A percentile compares a stretch with the other conserved stretches of the same genome.
These are phyloP conservation scores for Microstroma glucosiphilum DNA, from an alignment of 1,284 basidiomycete genomes.

Conservation along the genomic window DNA sequence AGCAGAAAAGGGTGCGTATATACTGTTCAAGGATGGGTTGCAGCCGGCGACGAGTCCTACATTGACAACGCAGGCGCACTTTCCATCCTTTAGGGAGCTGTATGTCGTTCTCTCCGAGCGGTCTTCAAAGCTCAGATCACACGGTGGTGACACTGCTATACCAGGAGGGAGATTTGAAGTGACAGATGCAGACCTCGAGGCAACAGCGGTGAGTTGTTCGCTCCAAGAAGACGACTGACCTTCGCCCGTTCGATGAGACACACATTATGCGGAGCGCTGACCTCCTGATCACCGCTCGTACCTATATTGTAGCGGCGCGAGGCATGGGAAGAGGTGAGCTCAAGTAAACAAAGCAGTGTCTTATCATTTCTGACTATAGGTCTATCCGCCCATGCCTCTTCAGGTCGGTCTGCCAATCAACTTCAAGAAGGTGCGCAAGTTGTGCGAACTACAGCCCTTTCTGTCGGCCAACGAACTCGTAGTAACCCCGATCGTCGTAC, in stretches of 20 bases:
- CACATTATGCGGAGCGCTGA: neutral
- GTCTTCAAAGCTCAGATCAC: constrained; percentile 24
- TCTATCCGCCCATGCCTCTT: neutral
- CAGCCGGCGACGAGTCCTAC: neutral
- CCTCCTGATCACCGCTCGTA: neutral
- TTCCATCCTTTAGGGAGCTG: constrained; percentile 20
- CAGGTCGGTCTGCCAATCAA: constrained; percentile 43
- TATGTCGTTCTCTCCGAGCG: constrained; percentile 43
- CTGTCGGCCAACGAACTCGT: constrained; percentile 46
- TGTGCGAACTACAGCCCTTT: constrained; percentile 41
- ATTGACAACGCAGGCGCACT: neutral
- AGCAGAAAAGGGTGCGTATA: constrained; percentile 27
- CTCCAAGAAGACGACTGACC: neutral
- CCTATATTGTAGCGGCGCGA: constrained; percentile 14
- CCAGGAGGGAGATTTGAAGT: constrained; percentile 45
- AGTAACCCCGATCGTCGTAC: constrained; percentile 42
- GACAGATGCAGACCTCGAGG: constrained; percentile 33
- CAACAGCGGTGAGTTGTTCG: constrained; percentile 26
- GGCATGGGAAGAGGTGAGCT: constrained; percentile 21
- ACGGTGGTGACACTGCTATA: constrained; percentile 46
- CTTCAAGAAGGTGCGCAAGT: constrained; percentile 22
- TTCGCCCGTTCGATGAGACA: neutral
- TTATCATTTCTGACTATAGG: neutral
- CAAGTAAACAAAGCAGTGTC: neutral
- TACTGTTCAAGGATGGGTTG: neutral